Percentiles rank a stretch among this genome's conserved stretches.
Conservation (phyloP, 176 grass and related monocot species). For the Oryza punctata region DNA sequence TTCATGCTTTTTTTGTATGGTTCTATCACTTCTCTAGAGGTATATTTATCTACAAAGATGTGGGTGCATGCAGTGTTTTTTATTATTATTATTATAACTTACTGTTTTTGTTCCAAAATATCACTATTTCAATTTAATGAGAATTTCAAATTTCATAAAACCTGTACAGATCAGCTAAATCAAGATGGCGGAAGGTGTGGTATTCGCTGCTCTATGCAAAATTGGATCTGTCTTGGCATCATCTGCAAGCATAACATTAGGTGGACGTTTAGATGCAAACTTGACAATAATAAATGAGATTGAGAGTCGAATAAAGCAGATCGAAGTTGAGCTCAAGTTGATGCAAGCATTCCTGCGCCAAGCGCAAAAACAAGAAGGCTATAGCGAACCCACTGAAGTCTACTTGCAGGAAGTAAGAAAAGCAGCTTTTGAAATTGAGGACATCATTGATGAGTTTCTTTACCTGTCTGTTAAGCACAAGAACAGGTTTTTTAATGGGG, state of each 20-base stretch:
- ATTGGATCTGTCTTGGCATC: constrained; percentile 21
- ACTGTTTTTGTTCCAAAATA: background rate
- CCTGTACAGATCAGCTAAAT: background rate
- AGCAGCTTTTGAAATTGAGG: constrained; percentile 27
- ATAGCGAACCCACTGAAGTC: background rate
- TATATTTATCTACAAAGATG: background rate
- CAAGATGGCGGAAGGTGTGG: constrained; percentile 17
- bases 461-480: constrained; percentile 20
- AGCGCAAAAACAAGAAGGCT: constrained; percentile 15
- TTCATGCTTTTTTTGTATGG: too few relatives aligned
- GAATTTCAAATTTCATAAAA: background rate
- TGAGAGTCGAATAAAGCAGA: constrained; percentile 28
- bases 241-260: constrained; percentile 29
- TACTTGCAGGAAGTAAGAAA: constrained; percentile 37
- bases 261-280: constrained; percentile 4
- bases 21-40: too few relatives aligned
- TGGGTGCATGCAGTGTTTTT: background rate
- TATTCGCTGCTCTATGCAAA: constrained; percentile 12
- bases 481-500: background rate
- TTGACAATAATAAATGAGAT: constrained; percentile 29
- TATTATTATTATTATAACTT: background rate
- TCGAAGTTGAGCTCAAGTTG: constrained; percentile 28
- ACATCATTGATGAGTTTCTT: constrained; percentile 34
- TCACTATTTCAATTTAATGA: background rate
- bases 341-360: constrained; percentile 34